Base-by-base conservation (phyloP, 2,329 filamentous ascomycete genomes). In the Xylariaceae sp. region DNA sequence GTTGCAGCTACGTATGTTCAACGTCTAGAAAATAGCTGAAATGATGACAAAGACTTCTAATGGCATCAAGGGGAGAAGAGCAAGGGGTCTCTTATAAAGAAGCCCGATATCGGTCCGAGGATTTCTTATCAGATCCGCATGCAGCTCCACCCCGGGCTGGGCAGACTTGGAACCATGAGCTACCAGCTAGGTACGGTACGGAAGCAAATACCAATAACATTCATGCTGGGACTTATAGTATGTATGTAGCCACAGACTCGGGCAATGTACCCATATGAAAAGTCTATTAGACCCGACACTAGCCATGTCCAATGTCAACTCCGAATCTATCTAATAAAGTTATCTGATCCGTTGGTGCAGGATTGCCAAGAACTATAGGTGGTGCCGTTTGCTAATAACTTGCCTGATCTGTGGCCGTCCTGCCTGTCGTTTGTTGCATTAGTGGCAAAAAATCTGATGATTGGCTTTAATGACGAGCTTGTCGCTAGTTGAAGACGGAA, bases 291-390 rank as follows among this genome's bases (percentile, higher is more conserved):
- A 69, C 68, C 65, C 60, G 60, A 32, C 32, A 40, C 12, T 60
- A 54, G 50, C 18, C 19, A 47, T 44, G 26, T n/a, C 41, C 41
- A n/a, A 46, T 45, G 29, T 40, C 40, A 52, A 45, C 6, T 37
- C 32, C 37, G 26, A 45, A 56, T 59, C 64, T 66, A 61, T 65
- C 67, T 71, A 70, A 68, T 71, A 70, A 68, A 72, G 70, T 72
- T 74, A 73, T 74, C 71, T 65, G 71, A 73, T 74, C 71, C 70
- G 70, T 63, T 55, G 23, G 45, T 65, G 62, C 66, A 66, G 62
- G 46, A 54, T 51, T 44, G 65, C 66, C 66, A 69, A 70, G 68
- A 59, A 46, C 52, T 44, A 52, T 26, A 26, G 23, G 23, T 37
- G 47, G 50, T 48, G 51, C 49, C 49, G 56, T 52, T 59, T 47